phyloP scores from a whole-genome alignment of 2,329 filamentous ascomycete genomes.

The Colletotrichum incanum region DNA sequence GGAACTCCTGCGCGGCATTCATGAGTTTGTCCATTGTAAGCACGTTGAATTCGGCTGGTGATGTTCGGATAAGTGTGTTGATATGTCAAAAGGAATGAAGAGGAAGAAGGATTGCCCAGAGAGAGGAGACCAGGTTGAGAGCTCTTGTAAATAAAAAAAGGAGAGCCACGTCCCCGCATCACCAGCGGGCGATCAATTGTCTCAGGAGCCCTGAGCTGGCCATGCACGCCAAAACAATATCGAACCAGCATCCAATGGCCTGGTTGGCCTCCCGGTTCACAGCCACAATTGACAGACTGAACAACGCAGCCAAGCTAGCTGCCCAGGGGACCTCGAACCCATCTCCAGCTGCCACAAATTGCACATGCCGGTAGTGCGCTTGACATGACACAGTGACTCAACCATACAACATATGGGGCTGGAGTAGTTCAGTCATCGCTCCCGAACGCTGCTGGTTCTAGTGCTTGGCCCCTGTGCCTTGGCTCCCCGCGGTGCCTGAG shows the following conservation, averaged over 20 bases:
- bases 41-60: neutral
- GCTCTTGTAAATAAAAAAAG: slow-evolving; percentile 29
- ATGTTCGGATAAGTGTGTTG: neutral
- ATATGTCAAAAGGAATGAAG: slow-evolving; percentile 1
- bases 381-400: neutral
- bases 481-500: slow-evolving; percentile 1
- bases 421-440: neutral
- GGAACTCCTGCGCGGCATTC: slow-evolving; percentile 52
- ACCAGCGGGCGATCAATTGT: slow-evolving; percentile 33
- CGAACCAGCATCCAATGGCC: slow-evolving; percentile 12
- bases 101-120: neutral
- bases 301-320: neutral
- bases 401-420: neutral
- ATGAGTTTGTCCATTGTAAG: slow-evolving; percentile 57
- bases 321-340: slow-evolving; percentile 2
- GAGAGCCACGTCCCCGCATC: slow-evolving; percentile 34
- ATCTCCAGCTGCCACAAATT: slow-evolving; percentile 7
- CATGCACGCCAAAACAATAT: slow-evolving; percentile 26
- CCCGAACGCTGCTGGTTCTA: neutral
- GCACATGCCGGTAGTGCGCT: slow-evolving; percentile 1
- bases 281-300: slow-evolving; percentile 19
- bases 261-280: slow-evolving; percentile 19
- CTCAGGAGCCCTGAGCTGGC: slow-evolving; percentile 38
- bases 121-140: slow-evolving; percentile 12
- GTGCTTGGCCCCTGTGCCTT: neutral